These are phyloP conservation scores for Neofusicoccum laricinum DNA, from an alignment of 2,329 filamentous ascomycete species.

Conservation along the genomic window DNA sequence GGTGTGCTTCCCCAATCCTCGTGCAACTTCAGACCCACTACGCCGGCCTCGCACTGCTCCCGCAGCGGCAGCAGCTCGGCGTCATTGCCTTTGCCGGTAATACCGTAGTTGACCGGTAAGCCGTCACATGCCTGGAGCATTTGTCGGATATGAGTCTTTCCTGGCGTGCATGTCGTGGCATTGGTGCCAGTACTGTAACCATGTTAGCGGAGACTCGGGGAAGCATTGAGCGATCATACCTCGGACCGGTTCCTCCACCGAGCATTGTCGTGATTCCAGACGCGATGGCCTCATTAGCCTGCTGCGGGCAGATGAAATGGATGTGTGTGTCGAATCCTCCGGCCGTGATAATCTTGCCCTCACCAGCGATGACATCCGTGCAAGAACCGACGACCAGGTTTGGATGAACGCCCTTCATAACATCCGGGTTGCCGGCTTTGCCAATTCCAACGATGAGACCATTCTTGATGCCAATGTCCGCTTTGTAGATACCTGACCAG, in stretches of 20 bases:
- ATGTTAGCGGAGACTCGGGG: slow-evolving; percentile 22
- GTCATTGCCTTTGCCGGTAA: slow-evolving; percentile 94
- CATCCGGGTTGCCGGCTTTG: slow-evolving; percentile 94
- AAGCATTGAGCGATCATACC: slow-evolving; percentile 44
- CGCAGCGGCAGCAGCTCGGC: slow-evolving; percentile 65
- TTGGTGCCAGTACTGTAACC: slow-evolving; percentile 71
- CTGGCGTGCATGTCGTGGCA: slow-evolving; percentile 91
- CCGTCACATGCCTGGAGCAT: slow-evolving; percentile 87
- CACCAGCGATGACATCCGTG: slow-evolving; percentile 88
- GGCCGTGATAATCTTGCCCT: slow-evolving; percentile 86
- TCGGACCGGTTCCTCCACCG: slow-evolving; percentile 89
- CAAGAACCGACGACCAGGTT: slow-evolving; percentile 80
- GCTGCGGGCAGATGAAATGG: slow-evolving; percentile 93
- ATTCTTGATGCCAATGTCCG: slow-evolving; percentile 89
- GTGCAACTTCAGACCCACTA: slow-evolving; percentile 87
- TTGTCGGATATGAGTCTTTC: slow-evolving; percentile 74
- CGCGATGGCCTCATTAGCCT: slow-evolving; percentile 77
- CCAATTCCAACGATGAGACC: slow-evolving; percentile 85
- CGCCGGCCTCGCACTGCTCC: slow-evolving; percentile 79
- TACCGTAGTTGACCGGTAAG: slow-evolving; percentile 81
- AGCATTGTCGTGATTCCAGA: slow-evolving; percentile 88
- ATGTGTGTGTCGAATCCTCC: slow-evolving; percentile 89
- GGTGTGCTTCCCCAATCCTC: slow-evolving; percentile 96
- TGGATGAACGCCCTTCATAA: slow-evolving; percentile 82
- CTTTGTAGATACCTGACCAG: slow-evolving; percentile 92